Conservation (phyloP, 805 yeast species). For the Brettanomyces anomalus region DNA sequence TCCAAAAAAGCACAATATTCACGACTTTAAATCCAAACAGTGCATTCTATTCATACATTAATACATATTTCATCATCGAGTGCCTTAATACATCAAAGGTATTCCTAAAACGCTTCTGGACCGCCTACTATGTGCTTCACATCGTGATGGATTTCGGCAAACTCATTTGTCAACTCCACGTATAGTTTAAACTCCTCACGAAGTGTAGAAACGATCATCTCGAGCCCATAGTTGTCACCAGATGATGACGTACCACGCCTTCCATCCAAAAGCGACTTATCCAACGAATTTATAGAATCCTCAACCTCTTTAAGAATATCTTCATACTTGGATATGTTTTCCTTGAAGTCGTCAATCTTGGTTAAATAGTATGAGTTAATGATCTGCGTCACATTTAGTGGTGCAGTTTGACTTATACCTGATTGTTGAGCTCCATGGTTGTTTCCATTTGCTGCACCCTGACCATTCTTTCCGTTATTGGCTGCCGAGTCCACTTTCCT, state of each 20-base stretch:
- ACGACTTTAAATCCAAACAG: too few relatives aligned
- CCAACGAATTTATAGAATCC: constrained; percentile 52
- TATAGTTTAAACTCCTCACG: constrained; percentile 61
- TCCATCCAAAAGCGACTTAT: constrained; percentile 26
- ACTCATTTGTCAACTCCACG: constrained; percentile 65
- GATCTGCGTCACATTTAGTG: constrained; percentile 44
- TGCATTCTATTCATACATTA: background rate
- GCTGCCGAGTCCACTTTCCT: constrained; percentile 9
- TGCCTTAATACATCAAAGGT: too few relatives aligned
- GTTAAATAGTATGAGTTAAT: constrained; percentile 41
- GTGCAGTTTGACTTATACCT: constrained; percentile 10
- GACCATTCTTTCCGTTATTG: constrained; percentile 15
- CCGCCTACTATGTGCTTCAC: constrained; percentile 25
- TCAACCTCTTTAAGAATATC: constrained; percentile 47
- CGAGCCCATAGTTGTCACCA: constrained; percentile 32
- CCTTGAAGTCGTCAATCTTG: constrained; percentile 31
- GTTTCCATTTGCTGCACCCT: constrained; percentile 24
- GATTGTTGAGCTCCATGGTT: too few relatives aligned
- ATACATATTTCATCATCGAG: background rate
- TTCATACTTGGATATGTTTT: constrained; percentile 41
- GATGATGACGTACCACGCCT: constrained; percentile 16
- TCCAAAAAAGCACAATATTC: too few relatives aligned
- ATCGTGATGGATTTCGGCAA: constrained; percentile 61
- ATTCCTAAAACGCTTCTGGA: constrained; percentile 8
- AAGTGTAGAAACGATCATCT: constrained; percentile 48